phyloP scores from a whole-genome alignment of 768 basidiomycete species.

The Asterophora lycoperdoides region DNA sequence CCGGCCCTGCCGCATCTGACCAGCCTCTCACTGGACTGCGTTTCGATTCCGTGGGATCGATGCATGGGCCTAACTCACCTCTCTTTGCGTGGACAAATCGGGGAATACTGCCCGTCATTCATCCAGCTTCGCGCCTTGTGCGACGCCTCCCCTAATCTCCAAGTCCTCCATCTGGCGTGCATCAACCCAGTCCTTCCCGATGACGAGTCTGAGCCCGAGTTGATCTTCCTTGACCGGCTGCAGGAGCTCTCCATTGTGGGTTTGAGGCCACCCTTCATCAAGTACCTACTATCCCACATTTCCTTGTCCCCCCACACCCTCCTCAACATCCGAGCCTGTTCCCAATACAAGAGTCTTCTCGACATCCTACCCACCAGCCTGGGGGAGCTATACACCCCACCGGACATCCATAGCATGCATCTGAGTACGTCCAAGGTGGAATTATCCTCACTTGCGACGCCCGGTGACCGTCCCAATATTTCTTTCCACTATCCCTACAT shows the following conservation, averaged over 20 bases:
- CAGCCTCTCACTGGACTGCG: constrained; percentile 30
- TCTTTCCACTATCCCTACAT: constrained; percentile 5
- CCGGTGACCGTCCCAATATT: background rate
- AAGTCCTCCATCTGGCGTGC: constrained; percentile 29
- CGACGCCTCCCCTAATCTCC: constrained; percentile 28
- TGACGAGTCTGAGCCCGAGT: background rate
- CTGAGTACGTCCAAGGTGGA: constrained; percentile 2
- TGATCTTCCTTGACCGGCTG: constrained; percentile 22
- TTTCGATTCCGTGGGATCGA: constrained; percentile 32
- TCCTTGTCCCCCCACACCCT: constrained; percentile 21
- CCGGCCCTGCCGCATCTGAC: constrained; percentile 26
- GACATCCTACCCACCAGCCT: constrained; percentile 25
- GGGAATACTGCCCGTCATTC: constrained; percentile 30
- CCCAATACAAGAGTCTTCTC: constrained; percentile 22
- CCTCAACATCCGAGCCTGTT: constrained; percentile 24
- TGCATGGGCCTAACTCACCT: constrained; percentile 31
- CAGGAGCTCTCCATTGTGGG: constrained; percentile 27
- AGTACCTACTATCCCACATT: constrained; percentile 23
- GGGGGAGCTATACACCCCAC: constrained; percentile 8
- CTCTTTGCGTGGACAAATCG: constrained; percentile 28
- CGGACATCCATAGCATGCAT: constrained; percentile 3
- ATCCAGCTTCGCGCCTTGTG: constrained; percentile 31
- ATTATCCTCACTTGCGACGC: background rate
- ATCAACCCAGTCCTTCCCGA: constrained; percentile 17
- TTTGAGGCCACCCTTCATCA: constrained; percentile 21